phyloP scores from a whole-genome alignment of 2,329 filamentous ascomycete species.

The Fusarium paranaense region DNA sequence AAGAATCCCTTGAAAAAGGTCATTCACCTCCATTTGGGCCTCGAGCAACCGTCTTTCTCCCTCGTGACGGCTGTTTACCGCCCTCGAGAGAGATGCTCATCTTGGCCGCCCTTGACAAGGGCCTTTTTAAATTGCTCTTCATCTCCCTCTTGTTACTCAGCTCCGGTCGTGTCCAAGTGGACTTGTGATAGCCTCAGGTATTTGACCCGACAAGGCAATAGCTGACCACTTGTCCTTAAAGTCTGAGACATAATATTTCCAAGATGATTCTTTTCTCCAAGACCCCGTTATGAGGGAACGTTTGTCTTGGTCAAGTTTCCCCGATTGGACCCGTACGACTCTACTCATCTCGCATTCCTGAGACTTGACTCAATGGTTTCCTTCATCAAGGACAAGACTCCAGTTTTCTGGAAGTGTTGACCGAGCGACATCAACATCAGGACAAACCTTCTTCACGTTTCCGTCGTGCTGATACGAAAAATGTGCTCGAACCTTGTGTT shows the following conservation, averaged over 20 bases:
- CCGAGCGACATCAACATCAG: not conserved
- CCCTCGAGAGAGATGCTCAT: not conserved
- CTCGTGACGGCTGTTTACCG: not conserved
- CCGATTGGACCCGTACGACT: not conserved
- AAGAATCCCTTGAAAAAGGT: constrained; percentile 9
- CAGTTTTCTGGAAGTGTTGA: not conserved
- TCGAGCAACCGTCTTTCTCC: not conserved
- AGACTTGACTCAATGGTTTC: not conserved
- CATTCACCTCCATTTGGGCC: not conserved
- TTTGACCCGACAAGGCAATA: not conserved
- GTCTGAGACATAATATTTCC: constrained; percentile 8
- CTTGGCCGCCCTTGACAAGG: constrained; percentile 18
- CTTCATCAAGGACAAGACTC: not conserved
- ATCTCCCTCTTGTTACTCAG: not conserved
- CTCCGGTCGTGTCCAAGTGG: not conserved
- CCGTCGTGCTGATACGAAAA: not conserved
- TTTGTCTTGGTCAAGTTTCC: not conserved
- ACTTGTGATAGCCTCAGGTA: not conserved
- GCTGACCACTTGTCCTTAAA: not conserved
- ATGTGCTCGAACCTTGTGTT: not conserved
- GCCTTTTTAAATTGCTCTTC: constrained; percentile 5
- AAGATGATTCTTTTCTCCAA: not conserved
- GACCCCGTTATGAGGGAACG: not conserved
- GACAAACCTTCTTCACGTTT: not conserved
- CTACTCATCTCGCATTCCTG: not conserved